Conservation (phyloP, 2,329 filamentous ascomycete genomes). For the Pyrenochaeta sp. region DNA sequence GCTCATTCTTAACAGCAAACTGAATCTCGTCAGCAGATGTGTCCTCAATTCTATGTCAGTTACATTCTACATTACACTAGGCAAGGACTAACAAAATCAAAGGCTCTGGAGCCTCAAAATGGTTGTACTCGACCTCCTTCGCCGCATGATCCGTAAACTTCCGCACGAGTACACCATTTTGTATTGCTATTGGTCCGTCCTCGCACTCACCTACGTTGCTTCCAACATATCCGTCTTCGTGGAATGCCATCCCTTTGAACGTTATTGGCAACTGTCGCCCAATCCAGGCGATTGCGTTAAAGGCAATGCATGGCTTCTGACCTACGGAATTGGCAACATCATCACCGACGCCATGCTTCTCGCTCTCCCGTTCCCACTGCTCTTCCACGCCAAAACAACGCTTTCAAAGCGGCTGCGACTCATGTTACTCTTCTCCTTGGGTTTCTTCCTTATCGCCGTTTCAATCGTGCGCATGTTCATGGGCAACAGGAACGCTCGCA, state of each 20-base stretch:
- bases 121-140: constrained; percentile 1
- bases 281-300: constrained; percentile 1
- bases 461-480: neutral
- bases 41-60: neutral
- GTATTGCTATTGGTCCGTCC: neutral
- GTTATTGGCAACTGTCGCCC: neutral
- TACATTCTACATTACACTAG: neutral
- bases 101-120: constrained; percentile 3
- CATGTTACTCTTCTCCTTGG: neutral
- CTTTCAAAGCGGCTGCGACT: neutral
- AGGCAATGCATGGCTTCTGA: constrained; percentile 1
- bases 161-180: neutral
- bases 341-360: constrained; percentile 1
- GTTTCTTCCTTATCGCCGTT: constrained; percentile 2
- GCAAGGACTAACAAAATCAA: neutral
- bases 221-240: neutral
- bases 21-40: neutral
- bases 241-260: neutral
- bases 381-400: neutral
- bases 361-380: neutral
- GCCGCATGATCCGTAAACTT: neutral
- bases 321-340: constrained; percentile 3
- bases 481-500: neutral
- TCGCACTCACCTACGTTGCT: neutral
- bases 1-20: neutral